phyloP scores from a whole-genome alignment of 805 yeast genomes.

The Saturnispora gosingensis region DNA sequence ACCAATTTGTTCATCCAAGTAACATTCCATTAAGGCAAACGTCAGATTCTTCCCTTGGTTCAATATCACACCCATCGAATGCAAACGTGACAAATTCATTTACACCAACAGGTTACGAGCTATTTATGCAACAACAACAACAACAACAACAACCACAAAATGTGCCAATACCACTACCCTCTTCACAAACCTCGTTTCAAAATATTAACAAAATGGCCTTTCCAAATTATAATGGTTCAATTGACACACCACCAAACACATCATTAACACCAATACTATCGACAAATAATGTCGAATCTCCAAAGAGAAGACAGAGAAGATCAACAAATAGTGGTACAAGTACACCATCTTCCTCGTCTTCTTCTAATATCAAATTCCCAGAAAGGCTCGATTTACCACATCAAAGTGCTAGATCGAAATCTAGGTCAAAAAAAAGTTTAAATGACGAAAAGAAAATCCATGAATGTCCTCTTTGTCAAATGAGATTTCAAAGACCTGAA shows the following conservation, averaged over 20 bases:
- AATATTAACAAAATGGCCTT: background rate
- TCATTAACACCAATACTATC: background rate
- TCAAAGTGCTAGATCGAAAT: slow-evolving; percentile 28
- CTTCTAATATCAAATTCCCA: slow-evolving; percentile 17
- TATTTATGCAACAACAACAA: background rate
- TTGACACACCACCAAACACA: slow-evolving; percentile 8
- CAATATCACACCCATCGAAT: background rate
- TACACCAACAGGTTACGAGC: background rate
- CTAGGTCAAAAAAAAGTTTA: slow-evolving; percentile 23
- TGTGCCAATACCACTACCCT: background rate
- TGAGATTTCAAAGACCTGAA: slow-evolving; percentile 59
- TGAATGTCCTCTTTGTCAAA: slow-evolving; percentile 54
- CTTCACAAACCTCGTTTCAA: background rate
- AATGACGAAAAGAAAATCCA: slow-evolving; percentile 47
- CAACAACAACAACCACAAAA: background rate
- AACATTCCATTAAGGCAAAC: background rate
- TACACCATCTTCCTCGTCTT: slow-evolving; percentile 7
- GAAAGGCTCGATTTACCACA: slow-evolving; percentile 26
- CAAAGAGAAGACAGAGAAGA: slow-evolving; percentile 1
- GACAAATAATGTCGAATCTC: background rate
- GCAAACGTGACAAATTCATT: background rate
- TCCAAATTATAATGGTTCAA: background rate
- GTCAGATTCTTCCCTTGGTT: background rate
- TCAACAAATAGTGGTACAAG: slow-evolving; percentile 4
- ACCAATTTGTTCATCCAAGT: background rate